Evolutionary conservation across 148 eudicot genomes (phyloP), one percentile per base, ranked within the genome.

Genomic region (Camellia sinensis): DNA sequence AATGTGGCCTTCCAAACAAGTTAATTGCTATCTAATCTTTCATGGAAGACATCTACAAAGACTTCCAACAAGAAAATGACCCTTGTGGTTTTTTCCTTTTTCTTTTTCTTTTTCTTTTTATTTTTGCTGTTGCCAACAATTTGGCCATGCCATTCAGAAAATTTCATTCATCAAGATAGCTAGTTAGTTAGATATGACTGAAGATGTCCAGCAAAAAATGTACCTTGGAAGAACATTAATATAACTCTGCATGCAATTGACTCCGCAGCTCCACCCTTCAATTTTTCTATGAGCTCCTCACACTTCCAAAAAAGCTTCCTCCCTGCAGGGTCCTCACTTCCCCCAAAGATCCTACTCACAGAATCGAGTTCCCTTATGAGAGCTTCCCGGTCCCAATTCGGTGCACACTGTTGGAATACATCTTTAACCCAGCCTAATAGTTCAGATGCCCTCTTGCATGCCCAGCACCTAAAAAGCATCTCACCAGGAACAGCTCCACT

Each of bases 291-390:
- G 75, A 89, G 88, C 83, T 89, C 92, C 82, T 89, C 92, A 48
- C 92, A 87, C 82, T 87, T 89, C 92, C 90, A 85, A 68, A 85
- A 87, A 21, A 89, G 82, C 50, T 89, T 89, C 74, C 87, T 87
- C 40, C 90, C 90, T 78, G 81, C 84, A 45, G 85, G 82, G 37
- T 29, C 37, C 37, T 29, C 37, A 29, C 37, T 29, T 29, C 37
- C 37, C 37, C 37, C 37, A 29, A 29, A 29, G 73, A 89, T 87
- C 59, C 92, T 87, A 45, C 90, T 81, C 73, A 89, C 88, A 59
- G 82, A 87, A 81, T 89, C 90, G 71, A 87, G 86, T 82, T 89
- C 88, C 4, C 83, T 87, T 80, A 84, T 63, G 44, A 89, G 80
- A 78, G 90, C 88, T 6, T 79, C 77, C 57, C 85, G 82, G 76